Evolutionary conservation across 2,329 filamentous ascomycete genomes (phyloP), one percentile per base, ranked within the genome.

Genomic region (Aspergillus quadricinctus): DNA sequence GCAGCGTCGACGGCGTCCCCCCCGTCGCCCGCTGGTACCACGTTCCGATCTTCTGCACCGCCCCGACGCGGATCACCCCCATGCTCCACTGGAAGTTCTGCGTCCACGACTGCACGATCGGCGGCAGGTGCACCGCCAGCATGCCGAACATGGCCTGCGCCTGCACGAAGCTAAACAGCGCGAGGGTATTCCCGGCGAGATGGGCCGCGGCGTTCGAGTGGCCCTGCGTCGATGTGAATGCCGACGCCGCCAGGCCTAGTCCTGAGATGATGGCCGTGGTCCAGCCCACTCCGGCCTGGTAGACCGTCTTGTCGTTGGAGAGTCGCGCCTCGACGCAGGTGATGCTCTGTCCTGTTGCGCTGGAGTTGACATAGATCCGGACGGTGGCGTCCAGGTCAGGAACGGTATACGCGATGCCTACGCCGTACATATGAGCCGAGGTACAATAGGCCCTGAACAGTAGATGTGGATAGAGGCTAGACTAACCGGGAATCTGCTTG

Each of bases 31-130:
- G 88, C 76, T 96, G 92, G 71, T 97, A 97, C 92, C 92, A 97
- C 35, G 91, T 96, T 58, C 90, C 89, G 68, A 96, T 88, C 48
- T 80, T 81, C 77, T 97, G 91, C 77, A 96, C 83, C 73, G 95
- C 96, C n/a, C 79, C 80, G 35, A 96, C 83, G 51, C 83, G 83
- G 66, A 97, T 95, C 66, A 97, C 91, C 64, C 92, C 93, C 90
- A 97, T 94, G 68, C 88, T 94, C 92, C 92, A 97, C 71, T 95
- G 89, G 77, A 97, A 96, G 75, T 97, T 92, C 77, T 96, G 92
- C 2, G 92, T 96, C 92, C 93, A 97, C 0, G 92, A 83, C 67
- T 89, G 83, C 52, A 95, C 92, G 58, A 96, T 89, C 0, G 92
- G 92, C 6, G 93, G 93, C 52, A 96, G 82, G 45, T 82, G 80